Conservation (phyloP, 2,329 filamentous ascomycete species). For the Fusarium hainanense region DNA sequence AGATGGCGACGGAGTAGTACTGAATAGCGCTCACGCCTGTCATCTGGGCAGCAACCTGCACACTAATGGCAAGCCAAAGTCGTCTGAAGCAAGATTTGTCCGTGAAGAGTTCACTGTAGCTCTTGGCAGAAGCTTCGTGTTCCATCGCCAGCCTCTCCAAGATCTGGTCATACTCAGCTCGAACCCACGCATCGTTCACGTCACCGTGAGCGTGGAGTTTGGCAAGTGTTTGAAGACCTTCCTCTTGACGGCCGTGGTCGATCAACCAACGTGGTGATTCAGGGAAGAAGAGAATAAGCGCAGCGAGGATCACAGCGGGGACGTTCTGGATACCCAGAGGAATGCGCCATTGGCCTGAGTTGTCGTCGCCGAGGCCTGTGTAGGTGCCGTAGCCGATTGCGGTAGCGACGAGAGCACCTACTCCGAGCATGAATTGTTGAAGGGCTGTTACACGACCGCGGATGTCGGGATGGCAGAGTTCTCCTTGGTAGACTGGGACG, state of each 20-base stretch:
- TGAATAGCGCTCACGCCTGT: conserved; percentile 80
- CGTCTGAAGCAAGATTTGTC: conserved; percentile 73
- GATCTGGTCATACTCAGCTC: conserved; percentile 78
- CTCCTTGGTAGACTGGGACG: conserved; percentile 77
- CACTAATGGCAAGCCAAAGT: conserved; percentile 73
- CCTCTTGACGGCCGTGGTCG: conserved; percentile 72
- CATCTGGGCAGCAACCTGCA: conserved; percentile 81
- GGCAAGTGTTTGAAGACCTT: conserved; percentile 74
- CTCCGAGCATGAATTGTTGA: conserved; percentile 83
- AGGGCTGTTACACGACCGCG: conserved; percentile 78
- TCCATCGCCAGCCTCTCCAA: conserved; percentile 72
- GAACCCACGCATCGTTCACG: conserved; percentile 73
- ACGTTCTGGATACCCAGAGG: conserved; percentile 35
- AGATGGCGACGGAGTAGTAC: conserved; percentile 77
- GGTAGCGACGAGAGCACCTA: conserved; percentile 71
- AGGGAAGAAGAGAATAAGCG: conserved; percentile 37
- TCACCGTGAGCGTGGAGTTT: conserved; percentile 77
- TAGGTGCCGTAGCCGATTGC: conserved; percentile 27
- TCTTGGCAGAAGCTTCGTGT: conserved; percentile 71
- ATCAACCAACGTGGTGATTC: conserved; percentile 61
- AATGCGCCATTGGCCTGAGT: conserved; percentile 36
- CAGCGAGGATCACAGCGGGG: conserved; percentile 28
- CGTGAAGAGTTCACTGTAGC: conserved; percentile 75
- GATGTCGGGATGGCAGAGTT: conserved; percentile 81
- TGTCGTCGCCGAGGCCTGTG: neutral